Base-by-base conservation (phyloP, 306 rosid species). In the Prinsepia uniflora region DNA sequence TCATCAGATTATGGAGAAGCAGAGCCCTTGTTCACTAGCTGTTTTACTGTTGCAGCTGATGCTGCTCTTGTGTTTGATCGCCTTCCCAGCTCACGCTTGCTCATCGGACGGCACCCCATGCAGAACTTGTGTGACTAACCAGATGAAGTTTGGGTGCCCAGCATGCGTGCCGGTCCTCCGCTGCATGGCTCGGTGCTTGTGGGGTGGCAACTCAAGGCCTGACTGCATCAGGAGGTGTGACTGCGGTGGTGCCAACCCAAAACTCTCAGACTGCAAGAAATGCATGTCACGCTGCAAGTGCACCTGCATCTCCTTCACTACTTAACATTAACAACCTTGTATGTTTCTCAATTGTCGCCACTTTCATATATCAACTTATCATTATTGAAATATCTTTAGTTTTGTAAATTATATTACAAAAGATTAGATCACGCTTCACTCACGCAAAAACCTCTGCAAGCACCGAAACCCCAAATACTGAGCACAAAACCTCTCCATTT, bases 251-350 rank as follows among this genome's bases (percentile, higher is more conserved):
- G 78, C 73, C 72, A 72, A 63, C 71, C 91, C 91, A 1, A 78
- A 78, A 30, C 91, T 85, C 65, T 75, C 88, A 5, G 88, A 72
- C 54, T 92, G 98, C 85, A 88, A 80, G 86, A 81, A 50, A 57
- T 93, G 98, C 96, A 85, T 92, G 93, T 72, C 79, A 12, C 72
- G 74, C 74, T 90, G 98, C 83, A 88, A 88, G 84, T 92, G 96
- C 73, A 92, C 70, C 81, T 92, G 98, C 76, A 17, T 44, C 52
- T 73, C 78, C 57, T 79, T 66, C 62, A 65, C 56, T 30, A 68
- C 36, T 57, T 4, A 4, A 44, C 20, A 22, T 45, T 49, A 1
- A 53, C 22, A 18, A 7, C 2, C 20, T 10, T 52, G 12, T 53
- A 52, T 7, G 58, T 53, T 18, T 53, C 24, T 53, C 6, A 46